phyloP scores from a whole-genome alignment of 495 filamentous ascomycete species.

The Hypoxylon perforatum region DNA sequence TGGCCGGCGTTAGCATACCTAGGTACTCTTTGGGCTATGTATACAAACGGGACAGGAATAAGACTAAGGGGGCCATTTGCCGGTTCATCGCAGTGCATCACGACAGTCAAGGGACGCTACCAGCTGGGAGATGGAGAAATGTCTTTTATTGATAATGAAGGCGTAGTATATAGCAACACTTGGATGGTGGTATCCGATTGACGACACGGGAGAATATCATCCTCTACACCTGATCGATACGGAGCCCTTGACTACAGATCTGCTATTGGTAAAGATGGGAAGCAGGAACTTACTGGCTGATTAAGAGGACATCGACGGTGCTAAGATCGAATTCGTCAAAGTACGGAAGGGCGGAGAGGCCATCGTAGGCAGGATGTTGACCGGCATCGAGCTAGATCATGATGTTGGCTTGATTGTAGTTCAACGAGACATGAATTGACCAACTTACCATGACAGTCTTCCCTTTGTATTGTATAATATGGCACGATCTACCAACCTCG shows the following conservation, averaged over 20 bases:
- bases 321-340: conserved; percentile 99
- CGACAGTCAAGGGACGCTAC: conserved; percentile 32
- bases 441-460: conserved; percentile 94
- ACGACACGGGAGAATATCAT: conserved; percentile 10
- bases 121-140: conserved; percentile 37
- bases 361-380: conserved; percentile 96
- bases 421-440: neutral
- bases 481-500: conserved; percentile 96
- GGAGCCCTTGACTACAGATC: conserved; percentile 27
- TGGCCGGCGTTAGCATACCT: conserved; percentile 48
- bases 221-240: conserved; percentile 34
- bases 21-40: conserved; percentile 23
- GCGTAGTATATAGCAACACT: conserved; percentile 6
- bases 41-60: conserved; percentile 9
- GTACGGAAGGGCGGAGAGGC: conserved; percentile 91
- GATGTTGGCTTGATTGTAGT: conserved; percentile 36
- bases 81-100: conserved; percentile 27
- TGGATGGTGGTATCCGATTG: conserved; percentile 3
- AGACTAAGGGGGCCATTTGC: neutral
- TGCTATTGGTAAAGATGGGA: conserved; percentile 27
- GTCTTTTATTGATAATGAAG: conserved; percentile 46
- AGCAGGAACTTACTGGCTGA: conserved; percentile 86
- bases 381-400: conserved; percentile 86
- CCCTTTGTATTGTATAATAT: conserved; percentile 98
- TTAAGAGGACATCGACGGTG: conserved; percentile 94